Evolutionary conservation across 2,329 filamentous ascomycete species (phyloP), one percentile per base, ranked within the genome.

Genomic region (Colletotrichum echinochloae): DNA sequence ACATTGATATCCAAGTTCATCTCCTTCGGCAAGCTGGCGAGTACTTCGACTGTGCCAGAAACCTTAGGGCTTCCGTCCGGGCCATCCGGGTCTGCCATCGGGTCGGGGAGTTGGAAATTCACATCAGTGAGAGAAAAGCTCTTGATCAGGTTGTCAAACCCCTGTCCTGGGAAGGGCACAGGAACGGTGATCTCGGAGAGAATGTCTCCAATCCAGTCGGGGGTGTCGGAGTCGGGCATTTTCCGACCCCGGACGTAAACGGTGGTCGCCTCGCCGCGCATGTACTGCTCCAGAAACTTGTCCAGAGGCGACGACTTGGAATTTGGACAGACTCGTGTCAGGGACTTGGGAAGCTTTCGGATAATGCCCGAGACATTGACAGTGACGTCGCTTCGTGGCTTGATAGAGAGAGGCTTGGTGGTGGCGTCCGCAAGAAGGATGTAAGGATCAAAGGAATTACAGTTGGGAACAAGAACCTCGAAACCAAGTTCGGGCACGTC

Each of bases 111-210:
- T 59, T 89, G 89, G 79, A 99, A 97, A 76, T 97, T 90, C 49
- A 97, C 94, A 77, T 98, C 89, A 2, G 90, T 89, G 74, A 98
- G 83, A 28, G 94, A 92, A 78, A 98, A 98, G 75, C 96, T 95
- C 74, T 91, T 92, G 78, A 99, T 92, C 20, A 97, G 83, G 73
- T 92, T 90, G 74, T 94, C 94, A 75, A 98, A 91, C 0, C 91
- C 91, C 69, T 91, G 89, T 6, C 94, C 94, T 0, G 94, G 93
- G 72, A 98, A 92, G 7, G 94, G 92, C 8, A 98, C 84, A 3
- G 95, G 94, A 0, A 98, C 86, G 0, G 91, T 95, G 62, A 98
- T 88, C 74, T 92, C 94, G 55, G 91, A 90, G 46, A 98, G 83
- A 28, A 99, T 86, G 61, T 95, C 90, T 18, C 88, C 88, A 57